Evolutionary conservation across 2,329 filamentous ascomycete species (phyloP).

Genomic region (Sodiomyces alkalinus): DNA sequence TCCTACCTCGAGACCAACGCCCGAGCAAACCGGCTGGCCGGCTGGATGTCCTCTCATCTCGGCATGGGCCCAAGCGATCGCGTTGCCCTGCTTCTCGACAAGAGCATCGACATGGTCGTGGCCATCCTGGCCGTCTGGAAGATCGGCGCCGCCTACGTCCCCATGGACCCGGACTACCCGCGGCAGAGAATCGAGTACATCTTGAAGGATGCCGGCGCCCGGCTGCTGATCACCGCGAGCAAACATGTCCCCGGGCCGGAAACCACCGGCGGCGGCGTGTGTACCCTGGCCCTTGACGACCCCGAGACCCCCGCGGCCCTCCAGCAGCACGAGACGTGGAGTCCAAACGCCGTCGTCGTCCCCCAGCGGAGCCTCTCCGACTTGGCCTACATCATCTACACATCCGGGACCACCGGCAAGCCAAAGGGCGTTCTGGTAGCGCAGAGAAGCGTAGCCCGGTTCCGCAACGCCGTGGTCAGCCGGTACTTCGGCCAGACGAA

Average conservation of each 20-base stretch:
- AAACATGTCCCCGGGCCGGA: no score
- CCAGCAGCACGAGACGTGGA: no score
- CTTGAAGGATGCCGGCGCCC: no score
- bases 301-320: no score
- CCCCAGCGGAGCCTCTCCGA: no score
- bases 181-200: constrained; percentile 32
- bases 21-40: constrained; percentile 25
- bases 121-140: constrained; percentile 41
- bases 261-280: no score
- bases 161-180: constrained; percentile 39
- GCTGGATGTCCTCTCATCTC: constrained; percentile 16
- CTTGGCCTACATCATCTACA: constrained; percentile 75
- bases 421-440: constrained; percentile 73
- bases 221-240: no score
- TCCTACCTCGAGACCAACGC: constrained; percentile 29
- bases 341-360: no score
- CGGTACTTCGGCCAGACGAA: no score
- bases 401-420: constrained; percentile 65
- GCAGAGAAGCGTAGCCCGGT: no score
- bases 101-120: constrained; percentile 40
- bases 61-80: constrained; percentile 29
- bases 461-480: no score
- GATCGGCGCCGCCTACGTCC: constrained; percentile 43
- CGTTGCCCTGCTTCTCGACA: constrained; percentile 37
- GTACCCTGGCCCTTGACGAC: no score